These are phyloP conservation scores for Herpetospermum pedunculosum DNA, from an alignment of 306 rosid genomes.

Conservation along the genomic window DNA sequence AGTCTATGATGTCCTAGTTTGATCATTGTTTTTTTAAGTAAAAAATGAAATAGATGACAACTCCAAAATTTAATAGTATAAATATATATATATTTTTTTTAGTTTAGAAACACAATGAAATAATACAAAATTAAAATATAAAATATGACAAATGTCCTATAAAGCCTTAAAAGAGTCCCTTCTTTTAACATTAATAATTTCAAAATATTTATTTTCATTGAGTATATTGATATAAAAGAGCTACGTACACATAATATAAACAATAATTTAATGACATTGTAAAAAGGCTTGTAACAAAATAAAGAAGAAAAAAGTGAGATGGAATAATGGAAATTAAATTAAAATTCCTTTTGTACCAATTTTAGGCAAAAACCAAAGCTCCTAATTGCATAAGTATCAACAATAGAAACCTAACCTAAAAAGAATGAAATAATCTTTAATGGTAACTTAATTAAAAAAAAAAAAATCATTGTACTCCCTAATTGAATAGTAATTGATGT, in stretches of 20 bases:
- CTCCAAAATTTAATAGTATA: too few relatives aligned
- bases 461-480: not conserved
- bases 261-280: too few relatives aligned
- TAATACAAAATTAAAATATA: not conserved
- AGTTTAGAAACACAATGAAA: too few relatives aligned
- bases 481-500: not conserved
- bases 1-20: too few relatives aligned
- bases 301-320: not conserved
- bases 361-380: not conserved
- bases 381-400: not conserved
- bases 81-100: too few relatives aligned
- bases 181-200: not conserved
- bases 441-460: not conserved
- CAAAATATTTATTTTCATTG: not conserved
- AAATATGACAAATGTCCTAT: too few relatives aligned
- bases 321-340: not conserved
- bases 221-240: not conserved
- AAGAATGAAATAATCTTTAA: not conserved
- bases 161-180: too few relatives aligned
- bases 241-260: too few relatives aligned
- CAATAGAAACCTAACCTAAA: too few relatives aligned
- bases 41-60: not conserved
- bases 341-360: not conserved
- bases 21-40: too few relatives aligned
- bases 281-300: too few relatives aligned